Base-by-base conservation (phyloP, 192 early-diverging fungal genomes). In the Umbelopsis sp. region DNA sequence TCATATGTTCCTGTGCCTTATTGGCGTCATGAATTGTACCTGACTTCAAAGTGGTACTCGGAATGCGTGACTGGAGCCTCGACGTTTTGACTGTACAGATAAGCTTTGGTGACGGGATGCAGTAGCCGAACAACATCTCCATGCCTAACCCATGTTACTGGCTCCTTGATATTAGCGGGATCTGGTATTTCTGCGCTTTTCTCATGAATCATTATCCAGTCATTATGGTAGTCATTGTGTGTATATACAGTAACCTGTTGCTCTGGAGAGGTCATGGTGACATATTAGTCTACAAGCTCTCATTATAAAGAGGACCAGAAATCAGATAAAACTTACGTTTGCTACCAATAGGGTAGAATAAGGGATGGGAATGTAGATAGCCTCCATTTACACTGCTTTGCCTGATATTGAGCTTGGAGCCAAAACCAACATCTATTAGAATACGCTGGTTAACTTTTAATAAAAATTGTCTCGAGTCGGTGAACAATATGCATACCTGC, bases 211-310 rank as follows among this genome's bases (percentile, higher is more conserved):
- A 85, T 81, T 87, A 88, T 97, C 44, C 83, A 75, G 82, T 95
- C 95, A 84, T 98, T 98, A 22, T 79, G 74, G 78, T 97, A 74
- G 77, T 99, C 97, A 38, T 94, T 85, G 16, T 94, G 86, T 7
- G 82, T 84, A 54, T 93, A 94, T 34, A 91, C 82, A 20, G 89
- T 91, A 38, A 95, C 85, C 78, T 93, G 90, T 83, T 95, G 91
- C 53, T 92, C 87, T 80, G 87, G 79, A 34, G 7, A 59, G 14
- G 14, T 43, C 6, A 65, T 44, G 52, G 25, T n/a, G n/a, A 22
- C 2, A 24, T 45, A 22, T 26, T 22, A 22, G 51, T 43, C 10
- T 26, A 52, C 51, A 45, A 53, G 0, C 41, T 53, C 10, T 20
- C 16, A 7, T 44, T 44, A 44, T 5, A 12, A 5, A 44, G 12